A percentile compares a stretch with the other conserved stretches of the same genome.
Conservation (phyloP, 495 filamentous ascomycete genomes). For the Hypoxylon lenormandii region DNA sequence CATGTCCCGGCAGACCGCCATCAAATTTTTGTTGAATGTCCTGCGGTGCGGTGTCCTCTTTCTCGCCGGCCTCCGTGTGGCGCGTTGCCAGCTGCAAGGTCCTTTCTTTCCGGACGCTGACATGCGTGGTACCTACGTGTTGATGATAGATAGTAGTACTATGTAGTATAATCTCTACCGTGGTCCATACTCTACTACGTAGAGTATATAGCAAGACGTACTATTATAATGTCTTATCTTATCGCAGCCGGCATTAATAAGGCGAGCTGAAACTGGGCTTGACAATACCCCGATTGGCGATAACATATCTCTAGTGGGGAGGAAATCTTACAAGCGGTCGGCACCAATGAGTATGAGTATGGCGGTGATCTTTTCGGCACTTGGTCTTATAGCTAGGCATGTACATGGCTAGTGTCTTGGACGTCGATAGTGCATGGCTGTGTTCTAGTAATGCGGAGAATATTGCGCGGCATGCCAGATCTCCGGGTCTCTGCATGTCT, state of each 20-base stretch:
- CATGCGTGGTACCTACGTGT: neutral
- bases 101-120: conserved; percentile 18
- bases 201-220: too few relatives aligned
- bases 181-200: too few relatives aligned
- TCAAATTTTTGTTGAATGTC: conserved; percentile 15
- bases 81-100: conserved; percentile 33
- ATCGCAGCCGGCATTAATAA: too few relatives aligned
- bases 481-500: conserved; percentile 30
- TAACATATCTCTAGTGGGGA: too few relatives aligned
- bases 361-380: conserved; percentile 11
- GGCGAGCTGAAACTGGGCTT: too few relatives aligned
- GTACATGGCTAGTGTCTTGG: conserved; percentile 1
- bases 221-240: neutral
- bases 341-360: conserved; percentile 17
- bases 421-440: neutral
- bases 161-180: too few relatives aligned
- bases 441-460: conserved; percentile 31
- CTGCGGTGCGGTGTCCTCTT: neutral
- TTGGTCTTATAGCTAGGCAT: neutral
- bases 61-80: conserved; percentile 29
- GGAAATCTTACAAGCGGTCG: conserved; percentile 1
- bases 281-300: too few relatives aligned
- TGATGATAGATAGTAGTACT: too few relatives aligned
- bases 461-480: conserved; percentile 41
- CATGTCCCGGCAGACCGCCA: conserved; percentile 18